Conservation (phyloP, 2,329 filamentous ascomycete species). For the Aspergillus sp. region DNA sequence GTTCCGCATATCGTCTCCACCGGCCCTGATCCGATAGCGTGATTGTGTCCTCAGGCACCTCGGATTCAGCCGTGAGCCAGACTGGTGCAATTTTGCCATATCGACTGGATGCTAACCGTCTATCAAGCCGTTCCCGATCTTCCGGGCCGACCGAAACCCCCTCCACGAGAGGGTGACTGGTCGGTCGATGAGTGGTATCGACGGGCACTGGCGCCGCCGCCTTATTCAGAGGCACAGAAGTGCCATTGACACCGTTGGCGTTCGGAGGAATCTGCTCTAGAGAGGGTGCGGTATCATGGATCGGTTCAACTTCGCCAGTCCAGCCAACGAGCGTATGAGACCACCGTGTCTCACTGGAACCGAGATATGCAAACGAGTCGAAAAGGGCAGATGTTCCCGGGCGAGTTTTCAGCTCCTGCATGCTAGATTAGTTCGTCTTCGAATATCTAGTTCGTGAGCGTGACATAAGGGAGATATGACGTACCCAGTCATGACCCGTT, state of each 20-base stretch:
- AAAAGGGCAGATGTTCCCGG: constrained; percentile 89
- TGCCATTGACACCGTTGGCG: constrained; percentile 29
- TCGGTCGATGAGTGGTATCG: constrained; percentile 57
- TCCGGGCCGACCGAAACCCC: constrained; percentile 69
- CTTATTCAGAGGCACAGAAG: constrained; percentile 59
- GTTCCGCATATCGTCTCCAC: constrained; percentile 88
- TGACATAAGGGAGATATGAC: constrained; percentile 15
- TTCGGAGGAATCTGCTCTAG: constrained; percentile 33
- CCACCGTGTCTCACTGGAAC: constrained; percentile 81
- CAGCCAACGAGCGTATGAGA: constrained; percentile 90
- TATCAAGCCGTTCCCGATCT: constrained; percentile 72
- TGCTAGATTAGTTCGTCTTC: constrained; percentile 7
- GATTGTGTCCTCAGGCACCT: constrained; percentile 66
- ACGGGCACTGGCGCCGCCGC: constrained; percentile 78
- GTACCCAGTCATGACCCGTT: constrained; percentile 57
- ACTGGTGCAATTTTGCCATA: constrained; percentile 81
- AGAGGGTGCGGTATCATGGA: constrained; percentile 25
- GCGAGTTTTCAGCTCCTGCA: constrained; percentile 70
- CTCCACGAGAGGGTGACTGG: constrained; percentile 61
- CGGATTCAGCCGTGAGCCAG: constrained; percentile 79
- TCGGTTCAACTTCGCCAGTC: constrained; percentile 81
- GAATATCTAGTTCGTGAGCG: not conserved
- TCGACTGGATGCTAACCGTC: constrained; percentile 69
- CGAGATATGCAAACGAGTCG: constrained; percentile 84
- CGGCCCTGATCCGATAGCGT: constrained; percentile 76